These are phyloP conservation scores for Stevia rebaudiana DNA, from an alignment of 140 eudicot genomes.

Conservation along the genomic window DNA sequence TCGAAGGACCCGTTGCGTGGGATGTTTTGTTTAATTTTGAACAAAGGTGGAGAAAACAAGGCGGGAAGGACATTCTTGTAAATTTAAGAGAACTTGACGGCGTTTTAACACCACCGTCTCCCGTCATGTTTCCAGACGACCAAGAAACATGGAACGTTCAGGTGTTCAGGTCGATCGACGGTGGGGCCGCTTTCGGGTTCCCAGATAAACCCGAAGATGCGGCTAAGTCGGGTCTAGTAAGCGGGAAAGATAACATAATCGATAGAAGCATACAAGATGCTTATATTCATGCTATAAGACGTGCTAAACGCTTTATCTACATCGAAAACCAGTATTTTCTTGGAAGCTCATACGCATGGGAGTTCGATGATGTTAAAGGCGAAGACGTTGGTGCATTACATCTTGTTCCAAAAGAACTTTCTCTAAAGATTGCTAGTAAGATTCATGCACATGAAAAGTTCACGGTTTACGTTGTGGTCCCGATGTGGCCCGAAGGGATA, in stretches of 20 bases:
- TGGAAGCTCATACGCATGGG: constrained; percentile 58
- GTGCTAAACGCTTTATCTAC: constrained; percentile 53
- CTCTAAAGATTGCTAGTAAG: constrained; percentile 52
- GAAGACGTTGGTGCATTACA: constrained; percentile 60
- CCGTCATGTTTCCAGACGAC: constrained; percentile 60
- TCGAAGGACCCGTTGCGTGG: constrained; percentile 85
- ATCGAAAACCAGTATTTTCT: constrained; percentile 61
- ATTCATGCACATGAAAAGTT: constrained; percentile 66
- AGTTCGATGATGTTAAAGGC: constrained; percentile 43
- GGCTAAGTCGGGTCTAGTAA: constrained; percentile 48
- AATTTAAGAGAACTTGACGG: constrained; percentile 58
- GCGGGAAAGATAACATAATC: constrained; percentile 61
- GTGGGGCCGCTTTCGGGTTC: constrained; percentile 66
- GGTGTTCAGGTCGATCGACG: constrained; percentile 50
- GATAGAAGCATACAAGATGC: constrained; percentile 64
- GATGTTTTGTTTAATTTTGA: constrained; percentile 80
- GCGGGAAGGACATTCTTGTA: constrained; percentile 64
- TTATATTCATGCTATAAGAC: constrained; percentile 51
- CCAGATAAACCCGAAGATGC: constrained; percentile 56
- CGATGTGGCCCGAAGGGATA: constrained; percentile 80
- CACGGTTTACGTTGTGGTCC: constrained; percentile 57
- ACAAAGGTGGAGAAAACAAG: constrained; percentile 86
- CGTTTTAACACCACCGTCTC: constrained; percentile 62
- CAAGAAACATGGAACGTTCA: constrained; percentile 60
- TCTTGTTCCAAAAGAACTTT: constrained; percentile 63